A percentile compares a stretch with the other conserved stretches of the same genome.
phyloP scores from a whole-genome alignment of 495 filamentous ascomycete species.

The Hypoxylon trugodes region DNA sequence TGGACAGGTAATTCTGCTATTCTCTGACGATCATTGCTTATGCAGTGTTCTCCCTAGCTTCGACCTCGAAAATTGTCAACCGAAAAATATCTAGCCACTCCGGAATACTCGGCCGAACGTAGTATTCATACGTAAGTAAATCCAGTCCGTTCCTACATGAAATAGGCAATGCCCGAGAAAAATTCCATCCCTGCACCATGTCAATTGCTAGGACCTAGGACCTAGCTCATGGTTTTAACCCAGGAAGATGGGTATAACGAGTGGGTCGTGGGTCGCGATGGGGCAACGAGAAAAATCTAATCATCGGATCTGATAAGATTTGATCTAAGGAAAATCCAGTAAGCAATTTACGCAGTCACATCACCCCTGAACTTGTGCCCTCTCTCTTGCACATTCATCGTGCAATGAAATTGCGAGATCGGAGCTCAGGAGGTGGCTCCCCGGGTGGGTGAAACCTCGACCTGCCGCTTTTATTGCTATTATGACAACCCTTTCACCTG shows the following conservation, averaged over 20 bases:
- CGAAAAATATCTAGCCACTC: neutral
- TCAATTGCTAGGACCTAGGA: conserved; percentile 22
- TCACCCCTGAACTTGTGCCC: neutral
- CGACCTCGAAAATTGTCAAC: too few relatives aligned
- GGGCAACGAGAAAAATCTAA: conserved; percentile 49
- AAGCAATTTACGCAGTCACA: conserved; percentile 19
- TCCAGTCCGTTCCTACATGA: neutral
- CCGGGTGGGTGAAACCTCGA: conserved; percentile 5
- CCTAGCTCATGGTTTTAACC: too few relatives aligned
- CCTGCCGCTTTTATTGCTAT: conserved; percentile 1
- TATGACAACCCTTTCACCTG: conserved; percentile 5
- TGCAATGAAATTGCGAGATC: conserved; percentile 39
- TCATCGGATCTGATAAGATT: conserved; percentile 59
- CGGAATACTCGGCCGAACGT: neutral
- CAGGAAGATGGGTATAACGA: conserved; percentile 17
- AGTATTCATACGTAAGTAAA: conserved; percentile 14
- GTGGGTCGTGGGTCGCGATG: conserved; percentile 16
- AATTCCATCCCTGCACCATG: conserved; percentile 25
- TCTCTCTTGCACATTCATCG: neutral
- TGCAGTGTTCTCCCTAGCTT: neutral
- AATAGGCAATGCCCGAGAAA: conserved; percentile 5
- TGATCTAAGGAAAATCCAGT: conserved; percentile 43
- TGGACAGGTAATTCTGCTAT: too few relatives aligned
- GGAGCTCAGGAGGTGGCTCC: conserved; percentile 18
- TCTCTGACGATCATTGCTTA: neutral